Evolutionary conservation across 768 basidiomycete genomes (phyloP).

Genomic region (Termitomyces sp.): DNA sequence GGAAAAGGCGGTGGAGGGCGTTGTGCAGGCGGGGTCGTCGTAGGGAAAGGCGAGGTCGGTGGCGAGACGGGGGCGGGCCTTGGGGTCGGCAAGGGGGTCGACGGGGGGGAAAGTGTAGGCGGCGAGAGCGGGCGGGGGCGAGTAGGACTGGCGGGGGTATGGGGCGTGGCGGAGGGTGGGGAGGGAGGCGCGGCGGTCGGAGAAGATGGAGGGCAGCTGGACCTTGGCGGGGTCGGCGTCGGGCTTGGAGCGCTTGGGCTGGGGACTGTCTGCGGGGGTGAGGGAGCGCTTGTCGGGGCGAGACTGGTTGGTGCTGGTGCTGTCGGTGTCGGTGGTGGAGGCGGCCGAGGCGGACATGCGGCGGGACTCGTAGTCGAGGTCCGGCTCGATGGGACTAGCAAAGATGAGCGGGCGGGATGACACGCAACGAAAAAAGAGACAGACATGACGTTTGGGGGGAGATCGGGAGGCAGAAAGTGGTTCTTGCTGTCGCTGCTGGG

Average conservation of each 20-base stretch:
- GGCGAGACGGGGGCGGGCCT: conserved; percentile 42
- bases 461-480: conserved; percentile 28
- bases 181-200: conserved; percentile 54
- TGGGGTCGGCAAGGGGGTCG: conserved; percentile 32
- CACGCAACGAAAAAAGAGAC: conserved; percentile 15
- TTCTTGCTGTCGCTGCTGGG: conserved; percentile 39
- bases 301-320: conserved; percentile 51
- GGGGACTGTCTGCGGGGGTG: conserved; percentile 52
- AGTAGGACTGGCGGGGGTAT: conserved; percentile 39
- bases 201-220: conserved; percentile 71
- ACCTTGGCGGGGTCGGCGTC: conserved; percentile 45
- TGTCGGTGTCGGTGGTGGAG: conserved; percentile 66
- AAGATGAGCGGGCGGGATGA: neutral
- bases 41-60: conserved; percentile 44
- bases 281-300: conserved; percentile 55
- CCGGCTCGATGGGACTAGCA: conserved; percentile 19
- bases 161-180: conserved; percentile 41
- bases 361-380: conserved; percentile 54
- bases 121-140: conserved; percentile 27
- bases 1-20: conserved; percentile 46
- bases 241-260: conserved; percentile 44
- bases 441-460: conserved; percentile 40
- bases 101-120: conserved; percentile 55
- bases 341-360: conserved; percentile 78
- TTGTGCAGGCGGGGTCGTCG: conserved; percentile 43